A percentile compares a stretch with the other conserved stretches of the same genome.
These are phyloP conservation scores for Cadophora luteo-olivacea DNA, from an alignment of 2,329 filamentous ascomycete species.

Conservation along the genomic window DNA sequence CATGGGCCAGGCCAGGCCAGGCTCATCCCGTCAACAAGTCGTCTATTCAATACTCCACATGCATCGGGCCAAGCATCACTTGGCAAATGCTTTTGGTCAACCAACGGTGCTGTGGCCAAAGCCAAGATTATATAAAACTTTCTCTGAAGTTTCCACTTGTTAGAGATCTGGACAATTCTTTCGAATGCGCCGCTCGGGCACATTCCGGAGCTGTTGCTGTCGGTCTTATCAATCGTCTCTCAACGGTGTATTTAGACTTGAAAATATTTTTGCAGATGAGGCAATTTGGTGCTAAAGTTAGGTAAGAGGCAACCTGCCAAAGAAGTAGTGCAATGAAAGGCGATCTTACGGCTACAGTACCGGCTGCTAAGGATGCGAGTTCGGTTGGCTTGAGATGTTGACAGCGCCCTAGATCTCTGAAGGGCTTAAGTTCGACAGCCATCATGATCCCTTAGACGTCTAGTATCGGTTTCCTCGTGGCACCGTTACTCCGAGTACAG, in stretches of 20 bases:
- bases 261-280: constrained; percentile 2
- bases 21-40: neutral
- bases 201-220: neutral
- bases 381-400: neutral
- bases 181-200: neutral
- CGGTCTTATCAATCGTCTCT: neutral
- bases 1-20: neutral
- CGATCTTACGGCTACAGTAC: neutral
- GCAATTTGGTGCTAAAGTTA: neutral
- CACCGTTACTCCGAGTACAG: neutral
- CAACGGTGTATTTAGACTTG: neutral
- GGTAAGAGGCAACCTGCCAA: constrained; percentile 1
- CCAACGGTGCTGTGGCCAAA: neutral
- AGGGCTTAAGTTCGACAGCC: neutral
- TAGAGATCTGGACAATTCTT: neutral
- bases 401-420: neutral
- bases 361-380: neutral
- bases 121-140: neutral
- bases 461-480: neutral
- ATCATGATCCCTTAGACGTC: neutral
- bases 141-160: neutral
- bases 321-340: neutral
- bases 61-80: constrained; percentile 13
- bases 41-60: constrained; percentile 1
- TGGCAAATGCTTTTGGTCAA: constrained; percentile 9